Percentiles rank a stretch among this genome's conserved stretches.
These are phyloP conservation scores for Ganoderma boninense DNA, from an alignment of 1,284 basidiomycete genomes.

Conservation along the genomic window DNA sequence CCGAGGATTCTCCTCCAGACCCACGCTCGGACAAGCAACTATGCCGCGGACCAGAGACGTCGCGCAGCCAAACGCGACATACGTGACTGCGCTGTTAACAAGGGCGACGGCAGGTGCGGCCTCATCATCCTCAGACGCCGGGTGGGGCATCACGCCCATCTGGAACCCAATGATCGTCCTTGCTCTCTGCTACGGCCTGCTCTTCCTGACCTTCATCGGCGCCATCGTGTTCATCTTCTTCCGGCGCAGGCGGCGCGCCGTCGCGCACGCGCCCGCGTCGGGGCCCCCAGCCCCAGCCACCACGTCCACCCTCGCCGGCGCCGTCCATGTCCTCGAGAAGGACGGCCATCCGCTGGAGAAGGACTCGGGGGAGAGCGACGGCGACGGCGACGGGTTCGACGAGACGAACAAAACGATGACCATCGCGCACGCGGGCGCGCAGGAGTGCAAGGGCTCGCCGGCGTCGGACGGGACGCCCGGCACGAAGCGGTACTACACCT, in stretches of 20 bases:
- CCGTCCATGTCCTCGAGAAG: not conserved
- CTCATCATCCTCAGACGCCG: not conserved
- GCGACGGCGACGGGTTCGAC: not conserved
- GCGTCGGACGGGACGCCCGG: not conserved
- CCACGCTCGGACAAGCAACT: not conserved
- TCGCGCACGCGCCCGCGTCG: not conserved
- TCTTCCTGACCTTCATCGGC: not conserved
- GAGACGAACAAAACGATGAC: not conserved
- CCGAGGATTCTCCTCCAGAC: not conserved
- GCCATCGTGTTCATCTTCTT: not conserved
- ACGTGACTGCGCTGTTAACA: not conserved
- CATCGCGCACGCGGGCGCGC: not conserved
- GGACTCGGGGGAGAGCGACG: not conserved
- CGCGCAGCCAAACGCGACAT: not conserved
- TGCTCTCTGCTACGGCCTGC: not conserved
- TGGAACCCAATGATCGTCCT: slow-evolving; percentile 11
- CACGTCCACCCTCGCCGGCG: not conserved
- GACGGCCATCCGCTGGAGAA: not conserved
- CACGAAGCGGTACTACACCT: not conserved
- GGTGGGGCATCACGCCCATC: slow-evolving; percentile 8
- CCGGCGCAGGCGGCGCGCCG: not conserved
- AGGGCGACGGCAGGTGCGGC: not conserved
- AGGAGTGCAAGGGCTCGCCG: not conserved
- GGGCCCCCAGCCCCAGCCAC: no score
- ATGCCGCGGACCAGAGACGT: not conserved